Evolutionary conservation across 225 moss, liverwort and hornwort species (phyloP), one percentile per base, ranked within the genome.

Genomic region (Rhytidiadelphus loreus): DNA sequence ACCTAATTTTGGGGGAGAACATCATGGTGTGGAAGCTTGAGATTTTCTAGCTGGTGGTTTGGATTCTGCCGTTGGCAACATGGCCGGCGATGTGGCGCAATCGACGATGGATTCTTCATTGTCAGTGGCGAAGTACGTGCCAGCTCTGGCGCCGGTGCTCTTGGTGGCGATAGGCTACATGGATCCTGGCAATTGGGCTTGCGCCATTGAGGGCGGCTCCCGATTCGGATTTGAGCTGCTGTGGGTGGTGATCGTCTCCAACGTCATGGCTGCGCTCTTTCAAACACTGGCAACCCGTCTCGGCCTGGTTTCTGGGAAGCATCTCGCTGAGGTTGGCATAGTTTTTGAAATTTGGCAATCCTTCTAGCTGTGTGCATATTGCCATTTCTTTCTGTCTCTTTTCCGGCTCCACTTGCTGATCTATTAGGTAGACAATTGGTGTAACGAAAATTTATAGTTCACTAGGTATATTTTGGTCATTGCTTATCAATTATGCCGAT

Each of bases 161-260:
- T 83, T 97, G 88, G 93, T 96, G 61, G 95, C 96, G 8, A 92
- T 96, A 59, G 97, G 95, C 33, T 97, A 92, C 92, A 93, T 97
- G 93, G 97, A 97, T 93, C 97, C 97, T 69, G 97, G 96, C 70
- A 97, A 95, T 93, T 97, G 96, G 95, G 96, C 95, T 41, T 94
- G 93, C 77, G 91, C 95, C 68, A 92, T 97, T 43, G 95, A 95
- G 56, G 95, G 95, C 28, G 97, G 95, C 48, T 93, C 96, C 44
- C 94, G 96, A 62, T 97, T 95, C 61, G 95, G 96, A 50, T 97
- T 92, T 77, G 97, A 97, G 91, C 94, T 97, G 85, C 76, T 94
- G 35, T 96, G 95, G 96, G 94, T 95, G 75, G 93, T 97, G 59
- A 77, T 95, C 58, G 72, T 93, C 59, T 92, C 94, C 61, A 96